Conservation (phyloP, 208 protist genomes). For the Leishmania braziliensis region DNA sequence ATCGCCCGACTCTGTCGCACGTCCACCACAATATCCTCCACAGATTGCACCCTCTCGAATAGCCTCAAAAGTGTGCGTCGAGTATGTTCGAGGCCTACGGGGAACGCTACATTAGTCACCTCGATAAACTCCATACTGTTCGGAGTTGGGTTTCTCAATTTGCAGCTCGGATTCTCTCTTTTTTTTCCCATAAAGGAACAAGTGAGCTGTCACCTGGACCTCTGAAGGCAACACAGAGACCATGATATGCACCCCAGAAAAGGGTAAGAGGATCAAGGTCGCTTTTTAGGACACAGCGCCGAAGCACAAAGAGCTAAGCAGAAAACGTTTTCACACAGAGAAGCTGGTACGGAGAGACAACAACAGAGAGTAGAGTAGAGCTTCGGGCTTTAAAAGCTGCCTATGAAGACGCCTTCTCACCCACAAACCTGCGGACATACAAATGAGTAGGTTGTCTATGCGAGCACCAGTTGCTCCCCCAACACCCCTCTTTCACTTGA, state of each 20-base stretch:
- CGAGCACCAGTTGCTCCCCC: background rate
- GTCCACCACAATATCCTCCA: constrained; percentile 79
- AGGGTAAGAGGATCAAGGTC: background rate
- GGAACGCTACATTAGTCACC: constrained; percentile 48
- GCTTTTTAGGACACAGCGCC: background rate
- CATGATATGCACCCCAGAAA: background rate
- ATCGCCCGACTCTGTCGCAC: constrained; percentile 40
- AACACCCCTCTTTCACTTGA: background rate
- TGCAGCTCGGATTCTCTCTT: background rate
- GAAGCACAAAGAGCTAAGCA: background rate
- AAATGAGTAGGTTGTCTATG: background rate
- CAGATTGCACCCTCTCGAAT: constrained; percentile 32
- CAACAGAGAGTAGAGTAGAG: background rate
- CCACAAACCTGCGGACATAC: background rate
- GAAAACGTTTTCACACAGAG: background rate
- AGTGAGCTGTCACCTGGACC: background rate
- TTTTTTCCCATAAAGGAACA: no score
- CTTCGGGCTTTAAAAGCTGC: background rate
- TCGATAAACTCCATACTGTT: constrained; percentile 61
- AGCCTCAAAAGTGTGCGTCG: constrained; percentile 53
- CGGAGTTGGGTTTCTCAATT: no score
- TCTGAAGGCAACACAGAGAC: background rate
- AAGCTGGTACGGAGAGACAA: constrained; percentile 4
- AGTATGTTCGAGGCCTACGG: constrained; percentile 63
- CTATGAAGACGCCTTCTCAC: background rate